Evolutionary conservation across 2,329 filamentous ascomycete species (phyloP).

Genomic region (Mariannaea elegans): DNA sequence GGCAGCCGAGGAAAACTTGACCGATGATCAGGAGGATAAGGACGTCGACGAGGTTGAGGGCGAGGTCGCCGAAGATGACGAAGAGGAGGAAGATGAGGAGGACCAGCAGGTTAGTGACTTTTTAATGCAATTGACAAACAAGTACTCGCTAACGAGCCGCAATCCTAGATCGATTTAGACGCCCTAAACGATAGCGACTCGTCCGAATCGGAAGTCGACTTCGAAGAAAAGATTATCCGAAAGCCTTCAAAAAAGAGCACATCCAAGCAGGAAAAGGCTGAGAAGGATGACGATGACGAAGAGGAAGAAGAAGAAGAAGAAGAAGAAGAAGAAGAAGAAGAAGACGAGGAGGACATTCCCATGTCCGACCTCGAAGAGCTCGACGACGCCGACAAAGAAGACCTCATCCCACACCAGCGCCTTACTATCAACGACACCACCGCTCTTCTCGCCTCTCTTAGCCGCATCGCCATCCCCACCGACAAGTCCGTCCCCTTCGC

Average conservation of each 20-base stretch:
- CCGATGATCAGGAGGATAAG: constrained; percentile 42
- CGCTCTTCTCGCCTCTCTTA: constrained; percentile 81
- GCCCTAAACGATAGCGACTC: constrained; percentile 69
- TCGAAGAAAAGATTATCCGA: constrained; percentile 75
- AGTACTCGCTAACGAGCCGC: background rate
- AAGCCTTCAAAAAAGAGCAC: constrained; percentile 54
- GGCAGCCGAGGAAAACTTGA: constrained; percentile 39
- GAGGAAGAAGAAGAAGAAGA: constrained; percentile 48
- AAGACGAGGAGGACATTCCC: constrained; percentile 87
- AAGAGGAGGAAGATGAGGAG: constrained; percentile 49
- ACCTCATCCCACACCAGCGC: constrained; percentile 88
- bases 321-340: constrained; percentile 71
- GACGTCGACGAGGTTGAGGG: constrained; percentile 51
- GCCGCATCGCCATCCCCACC: constrained; percentile 77
- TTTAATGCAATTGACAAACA: background rate
- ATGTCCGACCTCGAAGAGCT: constrained; percentile 86
- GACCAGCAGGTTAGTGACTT: constrained; percentile 38
- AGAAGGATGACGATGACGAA: constrained; percentile 29
- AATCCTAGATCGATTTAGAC: constrained; percentile 58
- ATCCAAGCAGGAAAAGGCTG: constrained; percentile 49
- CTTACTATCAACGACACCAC: constrained; percentile 97
- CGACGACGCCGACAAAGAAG: constrained; percentile 82
- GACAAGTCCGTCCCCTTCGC: constrained; percentile 78
- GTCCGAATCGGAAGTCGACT: constrained; percentile 78
- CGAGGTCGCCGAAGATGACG: constrained; percentile 35